These are phyloP conservation scores for Chalara sp. DNA, from an alignment of 2,329 filamentous ascomycete species.

Conservation along the genomic window DNA sequence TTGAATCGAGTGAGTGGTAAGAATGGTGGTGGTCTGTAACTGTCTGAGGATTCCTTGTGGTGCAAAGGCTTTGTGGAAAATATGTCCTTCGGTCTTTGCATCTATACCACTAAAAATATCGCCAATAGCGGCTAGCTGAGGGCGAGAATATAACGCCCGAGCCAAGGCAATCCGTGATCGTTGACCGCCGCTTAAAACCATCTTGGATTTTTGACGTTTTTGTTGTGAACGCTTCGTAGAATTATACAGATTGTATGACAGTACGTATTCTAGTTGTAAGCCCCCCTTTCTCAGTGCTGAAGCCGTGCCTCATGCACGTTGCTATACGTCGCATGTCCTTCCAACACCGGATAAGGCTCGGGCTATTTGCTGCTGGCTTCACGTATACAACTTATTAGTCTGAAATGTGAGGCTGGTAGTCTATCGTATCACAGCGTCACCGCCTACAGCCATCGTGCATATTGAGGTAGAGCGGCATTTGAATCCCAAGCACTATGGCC, in stretches of 20 bases:
- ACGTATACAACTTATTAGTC: too few relatives aligned
- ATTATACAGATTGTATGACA: neutral
- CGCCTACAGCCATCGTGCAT: too few relatives aligned
- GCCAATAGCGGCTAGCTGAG: conserved; percentile 10
- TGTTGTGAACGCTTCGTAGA: neutral
- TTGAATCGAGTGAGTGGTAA: conserved; percentile 13
- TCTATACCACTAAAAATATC: conserved; percentile 20
- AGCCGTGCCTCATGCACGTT: too few relatives aligned
- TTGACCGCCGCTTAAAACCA: conserved; percentile 8
- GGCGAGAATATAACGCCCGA: conserved; percentile 8
- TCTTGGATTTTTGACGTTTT: neutral
- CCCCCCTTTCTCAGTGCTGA: too few relatives aligned
- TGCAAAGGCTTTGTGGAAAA: conserved; percentile 1
- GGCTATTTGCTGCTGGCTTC: too few relatives aligned
- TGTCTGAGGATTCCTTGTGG: neutral
- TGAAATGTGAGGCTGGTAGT: too few relatives aligned
- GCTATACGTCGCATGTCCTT: too few relatives aligned
- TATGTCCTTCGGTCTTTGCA: conserved; percentile 4
- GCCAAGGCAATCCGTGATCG: conserved; percentile 19
- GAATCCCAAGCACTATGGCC: too few relatives aligned
- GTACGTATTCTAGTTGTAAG: too few relatives aligned
- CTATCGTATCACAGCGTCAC: too few relatives aligned
- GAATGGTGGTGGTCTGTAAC: neutral
- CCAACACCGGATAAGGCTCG: too few relatives aligned
- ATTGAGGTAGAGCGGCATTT: too few relatives aligned